These are phyloP conservation scores for Colletotrichum navitas DNA, from an alignment of 2,329 filamentous ascomycete genomes.

Conservation along the genomic window DNA sequence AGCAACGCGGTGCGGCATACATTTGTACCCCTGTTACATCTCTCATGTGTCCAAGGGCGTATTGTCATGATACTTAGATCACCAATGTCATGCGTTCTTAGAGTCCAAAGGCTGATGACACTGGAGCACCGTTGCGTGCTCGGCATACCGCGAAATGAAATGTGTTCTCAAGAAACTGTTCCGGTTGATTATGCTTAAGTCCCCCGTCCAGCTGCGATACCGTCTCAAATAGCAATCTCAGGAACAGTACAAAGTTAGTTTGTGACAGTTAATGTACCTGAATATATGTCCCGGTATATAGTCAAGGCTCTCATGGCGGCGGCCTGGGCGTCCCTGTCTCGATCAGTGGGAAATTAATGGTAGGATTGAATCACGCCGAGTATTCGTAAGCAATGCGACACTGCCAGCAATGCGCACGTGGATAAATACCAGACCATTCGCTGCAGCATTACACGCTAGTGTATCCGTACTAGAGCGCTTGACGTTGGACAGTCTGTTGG, in stretches of 20 bases:
- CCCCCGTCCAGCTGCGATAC: background rate
- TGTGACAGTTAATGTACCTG: background rate
- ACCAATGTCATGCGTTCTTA: background rate
- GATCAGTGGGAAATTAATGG: constrained; percentile 22
- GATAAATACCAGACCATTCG: background rate
- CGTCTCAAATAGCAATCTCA: background rate
- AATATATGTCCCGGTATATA: background rate
- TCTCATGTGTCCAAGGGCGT: background rate
- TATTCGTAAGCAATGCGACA: constrained; percentile 20
- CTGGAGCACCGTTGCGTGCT: background rate
- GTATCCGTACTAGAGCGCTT: constrained; percentile 9
- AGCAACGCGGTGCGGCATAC: background rate
- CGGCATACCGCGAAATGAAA: background rate
- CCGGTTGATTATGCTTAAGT: background rate
- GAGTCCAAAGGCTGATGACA: background rate
- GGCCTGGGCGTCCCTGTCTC: constrained; percentile 7
- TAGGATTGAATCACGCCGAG: constrained; percentile 12
- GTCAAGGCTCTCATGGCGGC: background rate
- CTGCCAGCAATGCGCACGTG: constrained; percentile 10
- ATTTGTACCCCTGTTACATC: constrained; percentile 4
- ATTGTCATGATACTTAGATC: constrained; percentile 6
- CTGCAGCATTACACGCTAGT: constrained; percentile 28
- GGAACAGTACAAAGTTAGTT: background rate
- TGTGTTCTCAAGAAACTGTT: too few relatives aligned
- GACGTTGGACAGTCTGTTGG: background rate